Base-by-base conservation (phyloP, 768 basidiomycete species). In the Mrakia hoshinonis region DNA sequence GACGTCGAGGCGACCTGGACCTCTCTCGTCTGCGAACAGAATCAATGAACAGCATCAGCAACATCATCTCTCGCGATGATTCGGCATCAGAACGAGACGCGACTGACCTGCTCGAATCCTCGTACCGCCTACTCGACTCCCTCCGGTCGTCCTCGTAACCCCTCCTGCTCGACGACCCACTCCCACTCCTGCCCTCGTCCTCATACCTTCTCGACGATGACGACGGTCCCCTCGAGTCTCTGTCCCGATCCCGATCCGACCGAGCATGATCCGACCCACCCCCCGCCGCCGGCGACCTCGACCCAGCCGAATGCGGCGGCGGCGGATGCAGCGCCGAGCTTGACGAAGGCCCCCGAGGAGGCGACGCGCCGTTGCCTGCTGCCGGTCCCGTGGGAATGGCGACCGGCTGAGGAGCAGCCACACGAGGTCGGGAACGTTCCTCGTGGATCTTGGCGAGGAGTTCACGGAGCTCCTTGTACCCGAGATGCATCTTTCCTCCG, bases 401-500 rank as follows among this genome's bases (percentile, higher is more conserved):
- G 58, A 22, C 43, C 24, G 24, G 62, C 38, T 47, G 55, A 29
- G 58, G 64, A 13, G 54, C 62, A 38, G 72, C 83, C n/a, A n/a
- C n/a, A 83, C 49, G 76, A 73, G 77, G 78, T 77, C 89, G 90
- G 79, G 90, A 89, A 72, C 93, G 87, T 67, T 92, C 90, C 78
- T 94, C 93, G 74, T 88, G 87, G 81, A 97, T 96, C 78, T 91
- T 90, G 71, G 83, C 80, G 67, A 99, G 84, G 86, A 96, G 90
- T 81, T 93, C 91, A 69, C 96, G 91, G 73, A 99, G 84, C 81
- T 98, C 94, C 80, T 97, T 93, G 82, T 99, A 99, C 12, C 96
- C 96, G 77, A 98, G 81, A 83, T 98, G 96, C 91, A 99, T 95
- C 96, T 99, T 99, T 77, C 96, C 96, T 81, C 96, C 96, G 83